phyloP scores from a whole-genome alignment of 2,329 filamentous ascomycete genomes.

The Aspergillus eucalypticola region DNA sequence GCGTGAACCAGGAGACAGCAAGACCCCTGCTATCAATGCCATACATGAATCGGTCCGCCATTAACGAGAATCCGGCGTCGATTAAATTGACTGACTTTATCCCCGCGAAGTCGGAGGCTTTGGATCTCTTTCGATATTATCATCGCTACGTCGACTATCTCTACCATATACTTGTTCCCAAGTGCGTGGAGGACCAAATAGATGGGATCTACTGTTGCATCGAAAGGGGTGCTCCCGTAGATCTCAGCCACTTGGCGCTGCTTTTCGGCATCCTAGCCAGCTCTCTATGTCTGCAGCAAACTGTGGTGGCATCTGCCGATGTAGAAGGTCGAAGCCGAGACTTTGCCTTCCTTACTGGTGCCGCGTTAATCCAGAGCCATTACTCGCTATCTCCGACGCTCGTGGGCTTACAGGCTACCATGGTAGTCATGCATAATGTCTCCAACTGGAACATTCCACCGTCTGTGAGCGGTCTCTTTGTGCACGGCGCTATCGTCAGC shows the following conservation, averaged over 20 bases:
- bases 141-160: conserved; percentile 35
- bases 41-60: conserved; percentile 9
- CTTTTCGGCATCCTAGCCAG: conserved; percentile 38
- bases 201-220: conserved; percentile 32
- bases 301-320: conserved; percentile 21
- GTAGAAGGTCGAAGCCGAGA: conserved; percentile 29
- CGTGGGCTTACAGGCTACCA: conserved; percentile 36
- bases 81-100: conserved; percentile 26
- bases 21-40: background rate
- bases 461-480: conserved; percentile 27
- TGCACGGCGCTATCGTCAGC: conserved; percentile 25
- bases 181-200: conserved; percentile 27
- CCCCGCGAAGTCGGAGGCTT: conserved; percentile 32
- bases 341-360: conserved; percentile 30
- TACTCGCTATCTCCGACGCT: conserved; percentile 32
- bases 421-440: conserved; percentile 33
- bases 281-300: conserved; percentile 28
- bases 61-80: conserved; percentile 23
- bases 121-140: conserved; percentile 36
- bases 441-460: conserved; percentile 28
- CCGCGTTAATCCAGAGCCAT: conserved; percentile 35
- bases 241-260: conserved; percentile 33
- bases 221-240: conserved; percentile 19
- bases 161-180: conserved; percentile 39
- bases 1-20: background rate